Conservation (phyloP, 2,329 filamentous ascomycete species). For the Xylaria sp. region DNA sequence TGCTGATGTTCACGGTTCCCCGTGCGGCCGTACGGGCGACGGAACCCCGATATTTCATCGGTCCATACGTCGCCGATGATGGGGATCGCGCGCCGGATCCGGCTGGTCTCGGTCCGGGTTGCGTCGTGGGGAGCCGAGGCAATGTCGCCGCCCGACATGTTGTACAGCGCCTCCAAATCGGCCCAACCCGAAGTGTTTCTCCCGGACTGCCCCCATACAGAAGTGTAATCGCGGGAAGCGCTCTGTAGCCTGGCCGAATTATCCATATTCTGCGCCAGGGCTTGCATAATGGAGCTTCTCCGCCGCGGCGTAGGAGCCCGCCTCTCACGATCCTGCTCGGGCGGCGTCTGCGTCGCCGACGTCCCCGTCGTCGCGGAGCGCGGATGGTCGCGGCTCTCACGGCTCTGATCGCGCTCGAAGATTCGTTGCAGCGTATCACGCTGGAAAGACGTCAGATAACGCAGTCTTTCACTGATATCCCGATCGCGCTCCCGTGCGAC, state of each 20-base stretch:
- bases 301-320: slow-evolving; percentile 45
- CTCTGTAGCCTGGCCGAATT: slow-evolving; percentile 40
- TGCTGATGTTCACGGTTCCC: slow-evolving; percentile 54
- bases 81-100: slow-evolving; percentile 45
- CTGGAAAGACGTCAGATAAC: slow-evolving; percentile 43
- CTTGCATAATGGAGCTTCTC: slow-evolving; percentile 48
- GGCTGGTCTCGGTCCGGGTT: slow-evolving; percentile 44
- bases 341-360: slow-evolving; percentile 32
- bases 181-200: slow-evolving; percentile 52
- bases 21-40: slow-evolving; percentile 43
- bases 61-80: slow-evolving; percentile 49
- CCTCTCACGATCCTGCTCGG: slow-evolving; percentile 48
- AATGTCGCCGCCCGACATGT: slow-evolving; percentile 45
- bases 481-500: slow-evolving; percentile 34
- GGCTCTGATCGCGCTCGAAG: slow-evolving; percentile 47
- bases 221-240: slow-evolving; percentile 41
- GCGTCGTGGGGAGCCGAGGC: slow-evolving; percentile 41
- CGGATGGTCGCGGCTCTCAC: slow-evolving; percentile 44
- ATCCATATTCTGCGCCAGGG: slow-evolving; percentile 45
- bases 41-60: slow-evolving; percentile 44
- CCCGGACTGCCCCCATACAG: slow-evolving; percentile 41
- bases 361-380: slow-evolving; percentile 34
- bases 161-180: slow-evolving; percentile 57
- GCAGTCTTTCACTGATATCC: slow-evolving; percentile 35
- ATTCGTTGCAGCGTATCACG: slow-evolving; percentile 48